Conservation (phyloP, 78 protist species). For the Monocercomonoides exilis region DNA sequence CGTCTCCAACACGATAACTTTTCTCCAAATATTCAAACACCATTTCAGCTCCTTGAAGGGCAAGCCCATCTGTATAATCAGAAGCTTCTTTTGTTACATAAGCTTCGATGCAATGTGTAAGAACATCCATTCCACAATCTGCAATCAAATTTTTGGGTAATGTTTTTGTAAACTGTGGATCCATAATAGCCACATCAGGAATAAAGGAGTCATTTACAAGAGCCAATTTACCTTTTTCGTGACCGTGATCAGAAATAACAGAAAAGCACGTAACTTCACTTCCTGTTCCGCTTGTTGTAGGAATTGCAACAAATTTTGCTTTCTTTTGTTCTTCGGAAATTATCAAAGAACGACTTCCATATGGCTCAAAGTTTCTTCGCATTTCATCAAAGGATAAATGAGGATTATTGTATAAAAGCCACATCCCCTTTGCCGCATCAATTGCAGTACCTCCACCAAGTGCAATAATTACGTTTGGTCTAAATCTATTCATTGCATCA, state of each 20-base stretch:
- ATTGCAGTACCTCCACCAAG: conserved; percentile 46
- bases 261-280: conserved; percentile 23
- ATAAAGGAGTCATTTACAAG: conserved; percentile 6
- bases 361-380: conserved; percentile 16
- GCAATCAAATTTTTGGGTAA: conserved; percentile 14
- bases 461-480: conserved; percentile 20
- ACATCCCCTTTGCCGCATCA: conserved; percentile 29
- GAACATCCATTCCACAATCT: conserved; percentile 26
- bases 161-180: background rate
- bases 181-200: conserved; percentile 29
- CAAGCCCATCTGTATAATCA: conserved; percentile 3
- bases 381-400: conserved; percentile 14
- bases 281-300: conserved; percentile 50
- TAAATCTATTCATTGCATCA: background rate
- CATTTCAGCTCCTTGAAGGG: background rate
- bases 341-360: conserved; percentile 13
- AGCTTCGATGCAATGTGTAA: conserved; percentile 17
- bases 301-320: conserved; percentile 18
- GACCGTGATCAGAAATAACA: background rate
- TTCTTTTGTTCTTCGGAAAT: conserved; percentile 15
- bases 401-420: conserved; percentile 36
- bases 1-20: background rate
- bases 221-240: conserved; percentile 12
- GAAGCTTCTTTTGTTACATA: background rate
- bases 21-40: background rate